Evolutionary conservation across 1,284 basidiomycete genomes (phyloP).

Genomic region (Volvariella volvacea): DNA sequence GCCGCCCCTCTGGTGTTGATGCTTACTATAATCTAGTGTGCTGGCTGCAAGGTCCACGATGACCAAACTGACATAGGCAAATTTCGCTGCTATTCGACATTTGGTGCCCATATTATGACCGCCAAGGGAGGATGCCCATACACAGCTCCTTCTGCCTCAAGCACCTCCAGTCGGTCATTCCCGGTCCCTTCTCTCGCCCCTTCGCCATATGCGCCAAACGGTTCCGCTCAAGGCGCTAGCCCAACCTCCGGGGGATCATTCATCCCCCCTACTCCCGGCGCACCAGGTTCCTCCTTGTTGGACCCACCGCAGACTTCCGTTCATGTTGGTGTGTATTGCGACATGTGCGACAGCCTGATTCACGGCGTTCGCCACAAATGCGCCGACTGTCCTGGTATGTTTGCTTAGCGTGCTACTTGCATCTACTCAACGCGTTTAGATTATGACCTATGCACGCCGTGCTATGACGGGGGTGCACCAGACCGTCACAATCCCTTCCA

Average conservation of each 20-base stretch:
- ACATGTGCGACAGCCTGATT: constrained; percentile 47
- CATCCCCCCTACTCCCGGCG: constrained; percentile 5
- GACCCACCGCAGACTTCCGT: constrained; percentile 19
- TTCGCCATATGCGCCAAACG: constrained; percentile 3
- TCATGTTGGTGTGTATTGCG: constrained; percentile 45
- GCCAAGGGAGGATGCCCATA: not conserved
- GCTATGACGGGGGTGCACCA: constrained; percentile 37
- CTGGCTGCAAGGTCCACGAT: constrained; percentile 15
- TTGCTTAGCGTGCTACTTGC: constrained; percentile 1
- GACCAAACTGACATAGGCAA: not conserved
- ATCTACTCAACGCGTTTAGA: constrained; percentile 28
- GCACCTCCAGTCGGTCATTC: constrained; percentile 5
- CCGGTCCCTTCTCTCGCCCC: not conserved
- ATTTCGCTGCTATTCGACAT: not conserved
- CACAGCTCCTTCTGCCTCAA: constrained; percentile 11
- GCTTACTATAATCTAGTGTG: constrained; percentile 20
- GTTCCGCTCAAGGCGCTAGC: not conserved
- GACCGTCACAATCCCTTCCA: constrained; percentile 54
- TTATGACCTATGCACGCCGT: constrained; percentile 64
- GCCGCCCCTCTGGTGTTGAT: constrained; percentile 1
- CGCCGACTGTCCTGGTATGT: constrained; percentile 60
- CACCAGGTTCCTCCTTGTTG: not conserved
- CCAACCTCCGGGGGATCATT: constrained; percentile 2
- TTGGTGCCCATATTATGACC: not conserved
- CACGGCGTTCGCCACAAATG: constrained; percentile 69